A percentile compares a stretch with the other conserved stretches of the same genome.
Evolutionary conservation across 495 filamentous ascomycete species (phyloP).

Genomic region (Elasticomyces elasticus): DNA sequence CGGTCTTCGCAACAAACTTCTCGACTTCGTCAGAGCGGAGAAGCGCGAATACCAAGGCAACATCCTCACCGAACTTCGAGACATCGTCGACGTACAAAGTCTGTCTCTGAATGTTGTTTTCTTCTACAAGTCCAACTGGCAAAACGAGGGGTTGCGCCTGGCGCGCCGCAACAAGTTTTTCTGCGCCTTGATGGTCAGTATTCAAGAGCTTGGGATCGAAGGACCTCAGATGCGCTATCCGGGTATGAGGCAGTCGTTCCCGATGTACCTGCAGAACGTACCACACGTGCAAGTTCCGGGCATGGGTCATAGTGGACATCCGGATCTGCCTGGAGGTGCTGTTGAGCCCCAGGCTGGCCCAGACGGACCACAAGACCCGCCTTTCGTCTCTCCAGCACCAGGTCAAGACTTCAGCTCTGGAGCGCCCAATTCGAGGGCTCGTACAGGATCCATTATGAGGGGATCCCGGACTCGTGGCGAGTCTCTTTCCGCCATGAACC

Average conservation of each 20-base stretch:
- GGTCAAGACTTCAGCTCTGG: conserved; percentile 1
- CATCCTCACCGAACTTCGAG: conserved; percentile 77
- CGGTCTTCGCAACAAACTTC: conserved; percentile 66
- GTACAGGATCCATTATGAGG: conserved; percentile 45
- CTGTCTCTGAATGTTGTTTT: conserved; percentile 91
- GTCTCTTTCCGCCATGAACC: conserved; percentile 44
- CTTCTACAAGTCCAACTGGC: conserved; percentile 93
- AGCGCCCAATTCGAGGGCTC: background rate
- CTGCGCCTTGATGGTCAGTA: conserved; percentile 79
- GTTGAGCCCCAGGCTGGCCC: conserved; percentile 11
- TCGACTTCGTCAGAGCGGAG: conserved; percentile 75
- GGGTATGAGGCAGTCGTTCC: conserved; percentile 50
- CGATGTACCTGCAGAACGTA: conserved; percentile 47
- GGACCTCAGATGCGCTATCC: conserved; percentile 69
- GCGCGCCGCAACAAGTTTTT: conserved; percentile 92
- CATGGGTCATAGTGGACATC: conserved; percentile 29
- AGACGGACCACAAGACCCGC: conserved; percentile 25
- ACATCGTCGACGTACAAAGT: conserved; percentile 53
- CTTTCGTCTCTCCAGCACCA: conserved; percentile 22
- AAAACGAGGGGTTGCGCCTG: conserved; percentile 86
- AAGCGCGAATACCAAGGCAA: conserved; percentile 87
- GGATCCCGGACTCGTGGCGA: conserved; percentile 44
- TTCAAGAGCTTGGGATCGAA: conserved; percentile 80
- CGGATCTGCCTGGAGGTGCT: conserved; percentile 31
- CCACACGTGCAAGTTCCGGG: conserved; percentile 35